Base-by-base conservation (phyloP, 805 yeast genomes). In the Candida manassasensis region DNA sequence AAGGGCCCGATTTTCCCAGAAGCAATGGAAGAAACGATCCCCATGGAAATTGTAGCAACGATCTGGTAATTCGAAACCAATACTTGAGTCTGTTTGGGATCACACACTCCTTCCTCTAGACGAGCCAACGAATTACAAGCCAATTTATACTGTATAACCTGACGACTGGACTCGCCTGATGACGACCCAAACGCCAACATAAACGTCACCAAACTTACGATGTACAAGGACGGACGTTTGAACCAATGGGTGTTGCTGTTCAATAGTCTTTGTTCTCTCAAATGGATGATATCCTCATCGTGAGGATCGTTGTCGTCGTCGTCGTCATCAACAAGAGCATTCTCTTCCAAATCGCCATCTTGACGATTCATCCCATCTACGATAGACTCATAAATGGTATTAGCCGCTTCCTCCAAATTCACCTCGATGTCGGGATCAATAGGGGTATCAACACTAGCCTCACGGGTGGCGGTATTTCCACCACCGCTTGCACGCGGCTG, bases 221-320 rank as follows among this genome's bases (percentile, higher is more conserved):
- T 62, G n/a, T 58, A 44, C 6, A 77, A 56, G 3, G 81, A 70
- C 0, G 89, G 89, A 28, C 81, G 61, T 19, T 61, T 61, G 36
- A 70, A 56, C 83, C 85, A 80, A 13, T 65, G 63, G 19, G 74
- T 36, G 3, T 59, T 39, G 40, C 59, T 51, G 48, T 75, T 75
- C 24, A 60, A 53, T 3, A 46, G 17, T 29, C 79, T 59, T 35
- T 71, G 73, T 41, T 77, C 80, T 11, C 72, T 48, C 11, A 75
- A 50, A 71, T 79, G 69, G 5, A 69, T 52, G 6, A 63, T 61
- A 37, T 73, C 78, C 27, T 65, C 72, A 31, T 62, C 62, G 19
- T 42, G 38, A 13, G 48, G 52, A 6, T 57, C 62, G 25, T 59
- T 69, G 6, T 39, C 43, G 6, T 44, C 45, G 27, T 39, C 44